Conservation (phyloP, 2,329 filamentous ascomycete species). For the Aspergillus nomiae region DNA sequence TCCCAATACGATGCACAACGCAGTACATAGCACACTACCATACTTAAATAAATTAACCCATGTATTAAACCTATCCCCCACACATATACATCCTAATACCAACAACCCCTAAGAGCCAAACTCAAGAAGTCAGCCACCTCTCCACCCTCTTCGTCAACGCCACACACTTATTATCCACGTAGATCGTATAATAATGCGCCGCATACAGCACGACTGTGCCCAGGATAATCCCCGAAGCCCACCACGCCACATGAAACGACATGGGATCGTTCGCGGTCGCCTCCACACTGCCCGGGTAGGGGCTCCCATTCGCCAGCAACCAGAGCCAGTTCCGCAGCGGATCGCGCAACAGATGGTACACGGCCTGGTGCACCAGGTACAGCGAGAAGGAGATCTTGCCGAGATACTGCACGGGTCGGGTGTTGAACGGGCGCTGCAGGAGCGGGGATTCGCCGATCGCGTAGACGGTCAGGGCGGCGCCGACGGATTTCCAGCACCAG, state of each 20-base stretch:
- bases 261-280: constrained; percentile 8
- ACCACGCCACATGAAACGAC: constrained; percentile 20
- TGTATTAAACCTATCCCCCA: no score
- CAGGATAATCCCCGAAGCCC: constrained; percentile 17
- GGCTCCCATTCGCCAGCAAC: constrained; percentile 10
- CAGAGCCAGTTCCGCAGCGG: constrained; percentile 20
- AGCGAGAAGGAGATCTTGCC: constrained; percentile 35
- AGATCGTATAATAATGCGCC: constrained; percentile 22
- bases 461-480: constrained; percentile 20
- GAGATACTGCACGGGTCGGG: constrained; percentile 27
- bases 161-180: constrained; percentile 24
- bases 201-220: constrained; percentile 13
- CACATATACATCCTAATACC: no score
- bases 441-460: constrained; percentile 20
- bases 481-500: constrained; percentile 23
- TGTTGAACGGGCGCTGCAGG: constrained; percentile 22
- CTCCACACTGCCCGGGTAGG: constrained; percentile 18
- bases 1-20: no score
- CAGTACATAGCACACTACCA: no score
- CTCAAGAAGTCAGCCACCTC: constrained; percentile 12
- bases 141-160: constrained; percentile 20
- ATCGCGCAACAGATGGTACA: constrained; percentile 21
- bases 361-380: constrained; percentile 29
- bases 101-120: no score
- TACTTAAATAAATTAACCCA: no score